These are phyloP conservation scores for Cucurbita moschata DNA, from an alignment of 306 rosid species.

Conservation along the genomic window DNA sequence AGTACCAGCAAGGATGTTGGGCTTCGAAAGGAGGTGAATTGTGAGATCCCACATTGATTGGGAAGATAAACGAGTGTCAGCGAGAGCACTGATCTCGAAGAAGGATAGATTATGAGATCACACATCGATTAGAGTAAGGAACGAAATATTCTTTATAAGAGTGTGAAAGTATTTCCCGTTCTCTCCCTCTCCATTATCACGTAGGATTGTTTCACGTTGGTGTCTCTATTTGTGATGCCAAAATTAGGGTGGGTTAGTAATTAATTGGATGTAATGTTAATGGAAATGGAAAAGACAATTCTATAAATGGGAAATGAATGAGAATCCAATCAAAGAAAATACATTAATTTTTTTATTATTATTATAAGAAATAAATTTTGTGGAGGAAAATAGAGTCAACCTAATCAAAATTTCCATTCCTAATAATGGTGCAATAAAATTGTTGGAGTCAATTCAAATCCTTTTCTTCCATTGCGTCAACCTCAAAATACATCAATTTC, in stretches of 20 bases:
- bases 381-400: not conserved
- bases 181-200: not conserved
- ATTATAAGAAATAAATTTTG: not conserved
- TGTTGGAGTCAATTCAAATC: slow-evolving; percentile 3
- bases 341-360: not conserved
- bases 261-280: not conserved
- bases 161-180: too few species aligned
- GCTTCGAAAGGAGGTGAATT: too few species aligned
- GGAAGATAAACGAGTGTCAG: too few species aligned
- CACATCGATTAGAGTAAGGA: too few species aligned
- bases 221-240: not conserved
- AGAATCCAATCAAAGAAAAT: not conserved
- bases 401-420: not conserved
- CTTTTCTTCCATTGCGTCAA: not conserved
- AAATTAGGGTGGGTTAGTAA: slow-evolving; percentile 3
- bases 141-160: too few species aligned
- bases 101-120: too few species aligned
- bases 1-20: too few species aligned
- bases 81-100: too few species aligned
- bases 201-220: too few species aligned
- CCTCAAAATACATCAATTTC: not conserved
- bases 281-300: slow-evolving; percentile 7
- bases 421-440: slow-evolving; percentile 2
- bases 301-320: slow-evolving; percentile 8
- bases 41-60: too few species aligned